These are phyloP conservation scores for Striga asiatica DNA, from an alignment of 257 asterid species.

Conservation along the genomic window DNA sequence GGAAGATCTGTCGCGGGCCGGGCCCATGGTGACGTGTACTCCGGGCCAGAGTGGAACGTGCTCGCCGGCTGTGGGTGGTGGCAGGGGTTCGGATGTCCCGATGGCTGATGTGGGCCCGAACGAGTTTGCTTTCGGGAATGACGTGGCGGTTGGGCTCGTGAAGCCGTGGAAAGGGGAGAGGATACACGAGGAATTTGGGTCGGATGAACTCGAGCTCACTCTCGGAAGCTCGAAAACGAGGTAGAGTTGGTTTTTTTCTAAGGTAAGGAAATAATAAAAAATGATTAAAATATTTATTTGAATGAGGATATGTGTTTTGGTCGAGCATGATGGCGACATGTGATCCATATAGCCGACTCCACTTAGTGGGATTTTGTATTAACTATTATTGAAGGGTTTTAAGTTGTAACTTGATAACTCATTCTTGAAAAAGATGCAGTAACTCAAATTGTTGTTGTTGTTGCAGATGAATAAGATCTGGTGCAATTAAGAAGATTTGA, in stretches of 20 bases:
- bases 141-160: constrained; percentile 36
- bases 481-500: too few relatives aligned
- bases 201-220: constrained; percentile 81
- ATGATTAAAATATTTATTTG: too few relatives aligned
- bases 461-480: too few relatives aligned
- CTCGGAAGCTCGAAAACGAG: constrained; percentile 62
- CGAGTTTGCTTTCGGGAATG: constrained; percentile 66
- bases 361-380: too few relatives aligned
- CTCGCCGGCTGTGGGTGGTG: constrained; percentile 56
- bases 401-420: too few relatives aligned
- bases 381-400: too few relatives aligned
- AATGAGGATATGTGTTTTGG: too few relatives aligned
- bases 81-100: constrained; percentile 49
- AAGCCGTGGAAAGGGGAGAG: constrained; percentile 94
- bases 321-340: too few relatives aligned
- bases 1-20: constrained; percentile 32
- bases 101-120: constrained; percentile 49
- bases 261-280: background rate
- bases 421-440: too few relatives aligned
- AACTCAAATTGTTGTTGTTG: too few relatives aligned
- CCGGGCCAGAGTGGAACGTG: constrained; percentile 78
- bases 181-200: constrained; percentile 63
- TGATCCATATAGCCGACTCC: too few relatives aligned
- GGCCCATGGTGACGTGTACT: constrained; percentile 60
- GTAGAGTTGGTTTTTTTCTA: constrained; percentile 9